Evolutionary conservation across 2,329 filamentous ascomycete species (phyloP).

Genomic region (Zasmidium citrigriseum): DNA sequence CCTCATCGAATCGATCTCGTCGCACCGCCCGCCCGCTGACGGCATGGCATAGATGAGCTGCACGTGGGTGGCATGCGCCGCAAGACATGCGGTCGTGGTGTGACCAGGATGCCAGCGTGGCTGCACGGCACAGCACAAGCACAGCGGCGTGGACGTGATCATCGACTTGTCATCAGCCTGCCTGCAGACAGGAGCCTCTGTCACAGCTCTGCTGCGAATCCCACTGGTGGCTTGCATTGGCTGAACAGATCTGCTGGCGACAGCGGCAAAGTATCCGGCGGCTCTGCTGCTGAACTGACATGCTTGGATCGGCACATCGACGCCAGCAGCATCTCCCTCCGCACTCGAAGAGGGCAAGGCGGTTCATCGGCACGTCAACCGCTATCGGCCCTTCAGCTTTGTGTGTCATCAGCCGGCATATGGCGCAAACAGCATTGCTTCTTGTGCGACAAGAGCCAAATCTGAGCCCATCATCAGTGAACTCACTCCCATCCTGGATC

Average conservation of each 20-base stretch:
- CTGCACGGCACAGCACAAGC: background rate
- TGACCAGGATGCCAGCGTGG: background rate
- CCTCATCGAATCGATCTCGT: background rate
- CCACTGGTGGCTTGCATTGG: background rate
- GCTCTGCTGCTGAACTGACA: background rate
- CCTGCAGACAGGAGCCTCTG: too few species aligned
- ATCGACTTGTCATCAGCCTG: too few species aligned
- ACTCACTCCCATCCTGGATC: background rate
- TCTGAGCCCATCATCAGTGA: background rate
- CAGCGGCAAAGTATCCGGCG: background rate
- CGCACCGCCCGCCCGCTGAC: background rate
- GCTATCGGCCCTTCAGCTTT: background rate
- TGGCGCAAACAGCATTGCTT: background rate
- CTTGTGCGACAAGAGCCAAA: background rate
- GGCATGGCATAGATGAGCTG: conserved; percentile 6
- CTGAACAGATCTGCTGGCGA: background rate
- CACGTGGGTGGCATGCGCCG: conserved; percentile 4
- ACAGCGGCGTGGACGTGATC: background rate
- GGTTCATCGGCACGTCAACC: background rate
- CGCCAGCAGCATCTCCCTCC: background rate
- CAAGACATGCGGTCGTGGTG: conserved; percentile 2
- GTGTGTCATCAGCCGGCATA: background rate
- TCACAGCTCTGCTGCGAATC: background rate
- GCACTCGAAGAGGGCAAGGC: background rate
- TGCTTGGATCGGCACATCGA: background rate